Conservation (phyloP, 768 basidiomycete genomes). For the Crepidotus variabilis region DNA sequence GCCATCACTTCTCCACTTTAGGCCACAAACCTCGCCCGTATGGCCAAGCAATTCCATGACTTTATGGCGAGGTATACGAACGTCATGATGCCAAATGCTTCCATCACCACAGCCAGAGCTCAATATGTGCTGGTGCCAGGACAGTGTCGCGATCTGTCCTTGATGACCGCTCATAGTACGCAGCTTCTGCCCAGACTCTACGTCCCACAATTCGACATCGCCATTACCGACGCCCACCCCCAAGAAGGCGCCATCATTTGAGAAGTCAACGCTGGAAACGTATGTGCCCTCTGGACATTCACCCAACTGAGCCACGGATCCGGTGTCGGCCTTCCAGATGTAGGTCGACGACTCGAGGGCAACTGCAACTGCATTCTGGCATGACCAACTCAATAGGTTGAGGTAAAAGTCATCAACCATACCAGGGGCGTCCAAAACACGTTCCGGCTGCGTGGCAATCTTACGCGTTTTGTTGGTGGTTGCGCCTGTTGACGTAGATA, state of each 20-base stretch:
- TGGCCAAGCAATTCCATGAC: slow-evolving; percentile 90
- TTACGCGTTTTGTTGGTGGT: slow-evolving; percentile 71
- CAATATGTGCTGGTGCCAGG: slow-evolving; percentile 86
- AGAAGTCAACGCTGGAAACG: slow-evolving; percentile 75
- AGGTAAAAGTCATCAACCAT: slow-evolving; percentile 96
- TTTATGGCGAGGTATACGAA: slow-evolving; percentile 82
- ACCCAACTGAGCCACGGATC: slow-evolving; percentile 73
- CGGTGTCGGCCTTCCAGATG: slow-evolving; percentile 92
- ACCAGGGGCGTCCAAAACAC: slow-evolving; percentile 94
- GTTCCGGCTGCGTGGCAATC: slow-evolving; percentile 82
- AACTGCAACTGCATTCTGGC: slow-evolving; percentile 83
- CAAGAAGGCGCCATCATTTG: slow-evolving; percentile 76
- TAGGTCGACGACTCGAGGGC: slow-evolving; percentile 85
- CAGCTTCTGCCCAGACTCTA: slow-evolving; percentile 71
- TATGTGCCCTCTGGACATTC: slow-evolving; percentile 75
- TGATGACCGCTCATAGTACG: slow-evolving; percentile 91
- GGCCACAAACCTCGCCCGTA: slow-evolving; percentile 87
- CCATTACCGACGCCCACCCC: slow-evolving; percentile 80
- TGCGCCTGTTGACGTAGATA: slow-evolving; percentile 61
- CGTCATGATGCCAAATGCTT: slow-evolving; percentile 96
- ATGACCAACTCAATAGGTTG: slow-evolving; percentile 89
- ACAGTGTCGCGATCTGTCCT: slow-evolving; percentile 77
- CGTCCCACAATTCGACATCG: slow-evolving; percentile 94
- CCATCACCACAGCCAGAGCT: slow-evolving; percentile 91
- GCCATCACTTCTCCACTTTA: slow-evolving; percentile 87